These are phyloP conservation scores for Tephrocybe sp. DNA, from an alignment of 768 basidiomycete genomes.

Conservation along the genomic window DNA sequence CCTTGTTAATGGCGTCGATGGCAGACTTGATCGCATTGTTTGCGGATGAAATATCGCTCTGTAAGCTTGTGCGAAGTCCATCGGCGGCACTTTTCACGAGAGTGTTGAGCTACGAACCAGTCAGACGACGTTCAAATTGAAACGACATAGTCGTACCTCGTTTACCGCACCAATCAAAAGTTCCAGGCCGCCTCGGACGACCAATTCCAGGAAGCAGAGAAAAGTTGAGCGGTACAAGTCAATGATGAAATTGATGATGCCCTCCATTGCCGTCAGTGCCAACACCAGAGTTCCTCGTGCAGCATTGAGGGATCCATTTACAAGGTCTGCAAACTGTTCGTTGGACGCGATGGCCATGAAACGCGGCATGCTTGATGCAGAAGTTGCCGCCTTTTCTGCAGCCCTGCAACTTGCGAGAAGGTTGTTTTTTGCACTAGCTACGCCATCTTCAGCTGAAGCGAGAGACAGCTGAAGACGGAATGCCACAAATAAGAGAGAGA, in stretches of 20 bases:
- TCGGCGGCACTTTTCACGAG: slow-evolving; percentile 59
- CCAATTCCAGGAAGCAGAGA: slow-evolving; percentile 90
- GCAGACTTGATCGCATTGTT: slow-evolving; percentile 67
- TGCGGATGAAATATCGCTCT: slow-evolving; percentile 62
- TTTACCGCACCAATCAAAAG: slow-evolving; percentile 81
- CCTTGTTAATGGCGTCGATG: slow-evolving; percentile 67
- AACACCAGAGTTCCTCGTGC: slow-evolving; percentile 72
- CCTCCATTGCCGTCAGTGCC: slow-evolving; percentile 81
- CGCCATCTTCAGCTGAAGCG: slow-evolving; percentile 61
- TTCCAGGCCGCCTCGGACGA: slow-evolving; percentile 76
- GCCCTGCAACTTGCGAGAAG: slow-evolving; percentile 84
- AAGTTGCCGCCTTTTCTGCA: slow-evolving; percentile 77
- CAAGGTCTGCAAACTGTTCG: slow-evolving; percentile 69
- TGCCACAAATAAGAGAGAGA: slow-evolving; percentile 85
- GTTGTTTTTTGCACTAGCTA: slow-evolving; percentile 67
- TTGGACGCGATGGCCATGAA: slow-evolving; percentile 85
- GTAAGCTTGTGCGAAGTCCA: slow-evolving; percentile 65
- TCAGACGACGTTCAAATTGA: neutral
- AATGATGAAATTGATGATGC: slow-evolving; percentile 86
- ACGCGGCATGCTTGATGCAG: slow-evolving; percentile 84
- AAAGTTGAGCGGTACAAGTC: slow-evolving; percentile 91
- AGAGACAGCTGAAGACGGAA: slow-evolving; percentile 79
- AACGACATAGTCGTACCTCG: slow-evolving; percentile 47
- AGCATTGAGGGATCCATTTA: slow-evolving; percentile 75
- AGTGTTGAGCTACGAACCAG: slow-evolving; percentile 57